Conservation (phyloP, 306 rosid genomes). For the Cajanus cajan region DNA sequence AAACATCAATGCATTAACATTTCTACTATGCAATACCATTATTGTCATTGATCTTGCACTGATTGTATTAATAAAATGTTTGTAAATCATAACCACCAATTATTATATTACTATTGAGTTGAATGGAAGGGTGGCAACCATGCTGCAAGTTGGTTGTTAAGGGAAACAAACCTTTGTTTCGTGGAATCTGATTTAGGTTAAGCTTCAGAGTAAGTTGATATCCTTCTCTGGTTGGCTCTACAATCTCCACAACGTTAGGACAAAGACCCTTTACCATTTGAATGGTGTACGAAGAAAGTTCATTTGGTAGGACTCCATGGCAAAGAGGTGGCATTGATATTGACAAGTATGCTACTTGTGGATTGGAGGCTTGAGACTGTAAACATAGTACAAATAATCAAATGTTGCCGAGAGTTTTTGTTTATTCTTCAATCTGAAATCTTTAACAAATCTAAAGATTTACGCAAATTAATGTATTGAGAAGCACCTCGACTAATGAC, state of each 20-base stretch:
- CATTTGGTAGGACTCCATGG: conserved; percentile 46
- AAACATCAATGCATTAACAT: neutral
- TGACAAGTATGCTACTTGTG: conserved; percentile 57
- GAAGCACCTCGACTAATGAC: neutral
- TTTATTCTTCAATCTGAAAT: conserved; percentile 4
- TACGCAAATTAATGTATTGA: neutral
- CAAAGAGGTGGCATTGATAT: conserved; percentile 68
- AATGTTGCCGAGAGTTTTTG: neutral
- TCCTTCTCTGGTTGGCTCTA: conserved; percentile 70
- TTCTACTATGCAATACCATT: neutral
- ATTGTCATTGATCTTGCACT: neutral
- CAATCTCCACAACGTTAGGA: conserved; percentile 53
- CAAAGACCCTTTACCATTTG: conserved; percentile 58
- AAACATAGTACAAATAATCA: conserved; percentile 22
- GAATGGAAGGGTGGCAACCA: neutral
- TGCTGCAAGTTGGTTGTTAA: neutral
- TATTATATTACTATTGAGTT: neutral
- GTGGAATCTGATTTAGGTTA: conserved; percentile 53
- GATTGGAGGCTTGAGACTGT: conserved; percentile 66
- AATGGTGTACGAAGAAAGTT: conserved; percentile 48
- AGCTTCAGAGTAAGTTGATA: conserved; percentile 71
- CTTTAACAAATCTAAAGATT: neutral
- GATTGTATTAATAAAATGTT: neutral
- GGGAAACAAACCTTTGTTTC: conserved; percentile 53
- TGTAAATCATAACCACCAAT: neutral